phyloP scores from a whole-genome alignment of 1,284 basidiomycete genomes.

The Marasmius sp. region DNA sequence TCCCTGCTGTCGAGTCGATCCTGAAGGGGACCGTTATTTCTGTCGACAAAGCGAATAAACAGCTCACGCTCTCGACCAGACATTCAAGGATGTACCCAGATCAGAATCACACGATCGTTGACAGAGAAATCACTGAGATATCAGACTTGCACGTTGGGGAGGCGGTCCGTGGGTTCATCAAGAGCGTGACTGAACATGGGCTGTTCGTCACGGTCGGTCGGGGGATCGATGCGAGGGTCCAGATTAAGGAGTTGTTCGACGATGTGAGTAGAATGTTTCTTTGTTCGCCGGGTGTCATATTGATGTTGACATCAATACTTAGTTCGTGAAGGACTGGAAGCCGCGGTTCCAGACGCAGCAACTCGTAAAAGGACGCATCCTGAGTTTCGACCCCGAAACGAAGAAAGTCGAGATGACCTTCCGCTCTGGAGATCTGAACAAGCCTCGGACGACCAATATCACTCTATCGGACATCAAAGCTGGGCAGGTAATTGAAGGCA shows the following conservation, averaged over 20 bases:
- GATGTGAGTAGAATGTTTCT: slow-evolving; percentile 51
- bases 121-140: slow-evolving; percentile 69
- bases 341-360: slow-evolving; percentile 79
- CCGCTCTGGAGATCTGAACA: slow-evolving; percentile 56
- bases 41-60: slow-evolving; percentile 65
- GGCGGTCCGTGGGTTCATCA: slow-evolving; percentile 85
- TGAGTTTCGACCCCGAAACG: slow-evolving; percentile 64
- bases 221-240: slow-evolving; percentile 84
- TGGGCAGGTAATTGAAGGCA: slow-evolving; percentile 77
- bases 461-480: slow-evolving; percentile 61
- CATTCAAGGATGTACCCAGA: slow-evolving; percentile 64
- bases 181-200: slow-evolving; percentile 83
- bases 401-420: slow-evolving; percentile 90
- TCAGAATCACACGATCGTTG: slow-evolving; percentile 50
- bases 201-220: slow-evolving; percentile 90
- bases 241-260: slow-evolving; percentile 92
- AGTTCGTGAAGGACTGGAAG: slow-evolving; percentile 98
- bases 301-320: slow-evolving; percentile 8
- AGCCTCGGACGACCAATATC: slow-evolving; percentile 39
- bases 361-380: slow-evolving; percentile 83
- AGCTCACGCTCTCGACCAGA: slow-evolving; percentile 79
- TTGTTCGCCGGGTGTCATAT: not conserved
- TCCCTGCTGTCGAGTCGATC: slow-evolving; percentile 67
- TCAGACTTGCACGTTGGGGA: slow-evolving; percentile 73
- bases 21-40: slow-evolving; percentile 71